Evolutionary conservation across 345 rosid species (phyloP), one percentile per base, ranked within the genome.

Genomic region (Gossypium herbaceum): DNA sequence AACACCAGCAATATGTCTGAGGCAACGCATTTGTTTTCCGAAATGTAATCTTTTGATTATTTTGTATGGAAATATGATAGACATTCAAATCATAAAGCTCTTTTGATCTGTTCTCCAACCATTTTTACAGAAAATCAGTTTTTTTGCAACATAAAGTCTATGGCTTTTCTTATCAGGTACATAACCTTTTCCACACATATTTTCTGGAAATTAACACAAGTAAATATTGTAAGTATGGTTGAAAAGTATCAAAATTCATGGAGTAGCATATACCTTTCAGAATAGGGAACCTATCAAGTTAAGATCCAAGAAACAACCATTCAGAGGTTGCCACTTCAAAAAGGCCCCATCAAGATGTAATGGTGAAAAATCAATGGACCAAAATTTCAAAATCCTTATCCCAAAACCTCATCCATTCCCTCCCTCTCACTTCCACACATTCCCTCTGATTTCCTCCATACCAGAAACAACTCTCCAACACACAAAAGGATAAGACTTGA

Each of bases 381-480:
- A 52, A 74, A 64, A 29, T 74, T 34, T 83, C 88, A 83, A 81
- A 86, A 87, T 82, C 88, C 91, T 89, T 88, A 92, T 90, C 93
- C 59, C 76, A 25, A 84, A 92, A 87, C 92, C 91, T 85, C 79
- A 94, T 90, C 96, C 85, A 19, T 71, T 71, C 68, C 75, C 81
- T 66, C 76, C 63, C 67, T 76, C 73, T 81, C 79, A 34, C 84
- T 82, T 81, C 91, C 94, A 88, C 92, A 75, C 91, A 73, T 86
- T 86, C 72, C 69, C 72, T 71, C 85, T 73, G 75, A 24, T 79
- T 73, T 69, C 83, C 69, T 73, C 71, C 84, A 57, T 60, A 58
- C 22, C 68, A 16, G 16, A 60, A 73, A 16, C 24, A 54, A 64
- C 69, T 50, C 29, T 73, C 57, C 65, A 58, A 68, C 75, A 79